These are phyloP conservation scores for Stagonosporopsis rhizophila DNA, from an alignment of 2,329 filamentous ascomycete genomes.

Conservation along the genomic window DNA sequence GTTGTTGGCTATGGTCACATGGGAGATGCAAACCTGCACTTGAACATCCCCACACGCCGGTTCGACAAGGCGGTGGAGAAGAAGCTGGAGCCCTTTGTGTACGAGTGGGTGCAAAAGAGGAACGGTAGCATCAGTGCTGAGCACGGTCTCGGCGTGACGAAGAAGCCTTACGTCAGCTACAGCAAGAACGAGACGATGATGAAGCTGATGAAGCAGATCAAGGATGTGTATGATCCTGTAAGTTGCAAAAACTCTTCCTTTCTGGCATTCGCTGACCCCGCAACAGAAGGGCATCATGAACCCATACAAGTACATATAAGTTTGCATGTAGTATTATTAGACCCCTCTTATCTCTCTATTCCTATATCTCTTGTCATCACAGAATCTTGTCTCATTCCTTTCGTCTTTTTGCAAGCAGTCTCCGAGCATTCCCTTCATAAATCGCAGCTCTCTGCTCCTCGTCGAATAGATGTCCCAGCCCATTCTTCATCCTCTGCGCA, in stretches of 20 bases:
- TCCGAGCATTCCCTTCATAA: constrained; percentile 51
- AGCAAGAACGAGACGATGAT: constrained; percentile 89
- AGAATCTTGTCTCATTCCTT: too few relatives aligned
- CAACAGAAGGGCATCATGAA: constrained; percentile 95
- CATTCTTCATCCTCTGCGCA: constrained; percentile 52
- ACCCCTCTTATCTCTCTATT: background rate
- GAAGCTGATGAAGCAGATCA: constrained; percentile 92
- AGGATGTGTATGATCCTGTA: constrained; percentile 92
- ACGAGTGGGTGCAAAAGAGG: constrained; percentile 91
- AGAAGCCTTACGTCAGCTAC: constrained; percentile 95
- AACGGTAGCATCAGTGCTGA: constrained; percentile 96
- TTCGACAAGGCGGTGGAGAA: constrained; percentile 90
- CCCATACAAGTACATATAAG: constrained; percentile 90
- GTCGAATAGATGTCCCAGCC: constrained; percentile 48
- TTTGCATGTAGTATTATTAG: constrained; percentile 5
- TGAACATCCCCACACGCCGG: constrained; percentile 83
- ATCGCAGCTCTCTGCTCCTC: constrained; percentile 46
- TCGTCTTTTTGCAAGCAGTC: constrained; percentile 30
- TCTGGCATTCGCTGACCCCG: constrained; percentile 20
- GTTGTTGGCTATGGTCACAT: constrained; percentile 99
- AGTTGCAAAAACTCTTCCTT: constrained; percentile 49
- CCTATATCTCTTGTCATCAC: background rate
- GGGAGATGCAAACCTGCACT: constrained; percentile 94
- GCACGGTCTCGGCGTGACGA: constrained; percentile 90
- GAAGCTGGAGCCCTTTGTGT: constrained; percentile 90